Conservation (phyloP, 148 eudicot genomes). For the Rhododendron kiyosumense region DNA sequence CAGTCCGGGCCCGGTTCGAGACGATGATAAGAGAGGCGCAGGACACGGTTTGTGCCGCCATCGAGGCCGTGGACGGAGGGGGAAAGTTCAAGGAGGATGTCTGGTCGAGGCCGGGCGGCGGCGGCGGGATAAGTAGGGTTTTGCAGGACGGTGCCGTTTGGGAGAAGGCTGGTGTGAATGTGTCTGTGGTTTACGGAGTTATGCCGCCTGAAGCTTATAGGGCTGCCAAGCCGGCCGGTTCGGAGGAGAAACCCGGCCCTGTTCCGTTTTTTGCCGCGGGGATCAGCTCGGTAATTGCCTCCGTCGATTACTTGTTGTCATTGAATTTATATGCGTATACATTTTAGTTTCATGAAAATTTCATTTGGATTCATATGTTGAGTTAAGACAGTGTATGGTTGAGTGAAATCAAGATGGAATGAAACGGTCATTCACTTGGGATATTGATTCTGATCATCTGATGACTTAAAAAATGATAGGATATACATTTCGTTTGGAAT, state of each 20-base stretch:
- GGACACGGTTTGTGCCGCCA: slow-evolving; percentile 63
- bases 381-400: not conserved
- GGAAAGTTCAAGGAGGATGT: slow-evolving; percentile 80
- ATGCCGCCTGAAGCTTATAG: slow-evolving; percentile 99
- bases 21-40: slow-evolving; percentile 82
- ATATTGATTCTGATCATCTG: not conserved
- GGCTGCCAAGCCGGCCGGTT: slow-evolving; percentile 65
- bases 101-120: slow-evolving; percentile 92
- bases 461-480: not conserved
- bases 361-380: not conserved
- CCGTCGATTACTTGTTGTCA: not conserved
- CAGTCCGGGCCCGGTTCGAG: slow-evolving; percentile 72
- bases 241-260: slow-evolving; percentile 60
- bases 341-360: not conserved
- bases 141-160: slow-evolving; percentile 78
- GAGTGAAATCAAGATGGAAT: not conserved
- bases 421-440: not conserved
- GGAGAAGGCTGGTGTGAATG: slow-evolving; percentile 93
- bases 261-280: slow-evolving; percentile 94
- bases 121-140: slow-evolving; percentile 97
- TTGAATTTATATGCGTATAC: not conserved
- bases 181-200: slow-evolving; percentile 77
- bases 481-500: not conserved
- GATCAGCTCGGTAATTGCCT: slow-evolving; percentile 64
- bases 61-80: slow-evolving; percentile 70